Evolutionary conservation across 1,139 yeast genomes (phyloP).

Genomic region (Saccharomyces hybrid): DNA sequence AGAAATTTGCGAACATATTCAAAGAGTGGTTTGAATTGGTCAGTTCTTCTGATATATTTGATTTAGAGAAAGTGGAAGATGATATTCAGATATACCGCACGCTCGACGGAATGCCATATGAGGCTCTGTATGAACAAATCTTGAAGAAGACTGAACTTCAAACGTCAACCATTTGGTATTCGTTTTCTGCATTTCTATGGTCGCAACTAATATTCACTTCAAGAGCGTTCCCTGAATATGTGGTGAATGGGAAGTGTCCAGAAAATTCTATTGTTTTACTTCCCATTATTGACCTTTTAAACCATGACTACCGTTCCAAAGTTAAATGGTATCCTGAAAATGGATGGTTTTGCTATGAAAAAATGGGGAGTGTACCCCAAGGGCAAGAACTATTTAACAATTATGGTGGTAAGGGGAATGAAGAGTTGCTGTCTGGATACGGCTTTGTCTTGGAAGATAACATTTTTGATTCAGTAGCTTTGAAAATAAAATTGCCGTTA

Average conservation of each 20-base stretch:
- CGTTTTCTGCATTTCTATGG: conserved; percentile 66
- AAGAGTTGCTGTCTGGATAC: conserved; percentile 48
- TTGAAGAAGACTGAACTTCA: conserved; percentile 2
- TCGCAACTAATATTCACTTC: conserved; percentile 63
- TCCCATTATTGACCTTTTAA: conserved; percentile 72
- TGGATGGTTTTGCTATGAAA: conserved; percentile 21
- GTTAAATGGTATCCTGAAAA: conserved; percentile 53
- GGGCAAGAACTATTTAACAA: conserved; percentile 61
- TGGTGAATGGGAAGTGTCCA: conserved; percentile 31
- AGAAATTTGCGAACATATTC: conserved; percentile 27
- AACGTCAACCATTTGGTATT: conserved; percentile 40
- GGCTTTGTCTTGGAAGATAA: conserved; percentile 67
- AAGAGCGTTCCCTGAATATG: conserved; percentile 67
- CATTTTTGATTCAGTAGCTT: conserved; percentile 53
- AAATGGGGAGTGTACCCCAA: conserved; percentile 13
- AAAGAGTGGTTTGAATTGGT: conserved; percentile 29
- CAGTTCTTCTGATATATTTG: not conserved
- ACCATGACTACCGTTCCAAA: conserved; percentile 53
- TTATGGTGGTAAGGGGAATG: conserved; percentile 82
- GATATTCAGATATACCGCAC: not conserved
- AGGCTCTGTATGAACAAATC: conserved; percentile 8
- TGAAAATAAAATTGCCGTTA: conserved; percentile 44
- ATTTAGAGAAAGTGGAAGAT: not conserved
- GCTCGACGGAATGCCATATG: conserved; percentile 5
- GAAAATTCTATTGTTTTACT: conserved; percentile 48